Evolutionary conservation across 352 stramenopile genomes (phyloP).

Genomic region (Phytophthora sansomeana): DNA sequence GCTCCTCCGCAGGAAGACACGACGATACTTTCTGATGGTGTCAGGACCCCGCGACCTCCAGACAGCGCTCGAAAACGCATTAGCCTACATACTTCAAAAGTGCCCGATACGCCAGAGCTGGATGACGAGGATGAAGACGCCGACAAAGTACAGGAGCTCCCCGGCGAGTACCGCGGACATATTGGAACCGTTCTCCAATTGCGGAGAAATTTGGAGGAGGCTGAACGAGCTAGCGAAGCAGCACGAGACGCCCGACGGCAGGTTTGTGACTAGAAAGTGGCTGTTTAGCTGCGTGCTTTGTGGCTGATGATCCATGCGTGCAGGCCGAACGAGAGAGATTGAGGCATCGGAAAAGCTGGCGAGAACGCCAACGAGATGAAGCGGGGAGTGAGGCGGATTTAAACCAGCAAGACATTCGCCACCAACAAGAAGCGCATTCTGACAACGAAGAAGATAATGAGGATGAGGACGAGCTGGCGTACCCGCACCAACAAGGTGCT

Average conservation of each 20-base stretch:
- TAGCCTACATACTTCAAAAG: conserved; percentile 24
- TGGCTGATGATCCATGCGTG: background rate
- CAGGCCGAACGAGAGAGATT: conserved; percentile 35
- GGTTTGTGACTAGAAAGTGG: conserved; percentile 41
- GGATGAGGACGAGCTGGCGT: conserved; percentile 39
- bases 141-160: conserved; percentile 24
- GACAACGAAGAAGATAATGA: conserved; percentile 31
- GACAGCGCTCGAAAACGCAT: conserved; percentile 22
- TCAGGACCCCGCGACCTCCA: conserved; percentile 12
- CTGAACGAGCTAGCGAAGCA: conserved; percentile 47
- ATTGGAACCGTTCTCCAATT: conserved; percentile 49
- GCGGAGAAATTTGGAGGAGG: conserved; percentile 51
- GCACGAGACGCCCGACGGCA: conserved; percentile 44
- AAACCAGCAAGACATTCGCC: too few species aligned
- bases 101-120: conserved; percentile 16
- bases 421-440: conserved; percentile 1
- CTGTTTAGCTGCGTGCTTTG: background rate
- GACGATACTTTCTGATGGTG: conserved; percentile 5
- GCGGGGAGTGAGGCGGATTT: too few species aligned
- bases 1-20: background rate
- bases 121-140: conserved; percentile 25
- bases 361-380: conserved; percentile 15
- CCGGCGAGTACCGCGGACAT: conserved; percentile 21
- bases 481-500: conserved; percentile 40
- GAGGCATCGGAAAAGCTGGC: conserved; percentile 23